These are phyloP conservation scores for Elaeis oleifera DNA, from an alignment of 202 grass and related monocot species.

Conservation along the genomic window DNA sequence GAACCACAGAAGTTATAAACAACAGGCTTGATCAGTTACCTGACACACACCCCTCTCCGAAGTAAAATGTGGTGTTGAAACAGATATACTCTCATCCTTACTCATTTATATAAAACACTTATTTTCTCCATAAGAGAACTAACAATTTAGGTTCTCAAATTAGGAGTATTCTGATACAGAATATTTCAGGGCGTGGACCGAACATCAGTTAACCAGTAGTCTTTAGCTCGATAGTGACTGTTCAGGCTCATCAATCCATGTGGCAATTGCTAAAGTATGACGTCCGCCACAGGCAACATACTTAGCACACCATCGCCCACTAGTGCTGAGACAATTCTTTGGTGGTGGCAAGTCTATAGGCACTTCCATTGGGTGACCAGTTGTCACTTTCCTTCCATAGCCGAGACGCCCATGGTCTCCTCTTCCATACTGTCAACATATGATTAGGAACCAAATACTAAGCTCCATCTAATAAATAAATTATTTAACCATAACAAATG, in stretches of 20 bases:
- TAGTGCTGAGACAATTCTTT: constrained; percentile 10
- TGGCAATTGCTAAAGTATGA: constrained; percentile 73
- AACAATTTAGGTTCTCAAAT: neutral
- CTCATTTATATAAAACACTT: too few relatives aligned
- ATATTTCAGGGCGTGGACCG: constrained; percentile 14
- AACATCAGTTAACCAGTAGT: neutral
- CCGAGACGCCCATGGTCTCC: constrained; percentile 93
- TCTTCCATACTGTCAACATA: constrained; percentile 61
- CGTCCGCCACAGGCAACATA: constrained; percentile 86
- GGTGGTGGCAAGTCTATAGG: constrained; percentile 51
- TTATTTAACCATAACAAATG: neutral
- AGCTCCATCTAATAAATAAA: neutral
- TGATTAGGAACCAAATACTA: neutral
- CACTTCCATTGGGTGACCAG: constrained; percentile 73
- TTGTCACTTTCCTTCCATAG: constrained; percentile 72
- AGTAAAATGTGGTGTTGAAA: too few relatives aligned
- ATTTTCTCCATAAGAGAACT: too few relatives aligned
- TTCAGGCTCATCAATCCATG: constrained; percentile 47
- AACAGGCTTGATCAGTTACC: too few relatives aligned
- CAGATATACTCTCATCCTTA: too few relatives aligned
- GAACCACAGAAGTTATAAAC: too few relatives aligned
- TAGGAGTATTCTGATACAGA: neutral
- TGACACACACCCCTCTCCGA: too few relatives aligned
- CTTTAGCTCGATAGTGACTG: neutral
- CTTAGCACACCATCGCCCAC: constrained; percentile 65